These are phyloP conservation scores for Penicillium sp. DNA, from an alignment of 2,329 filamentous ascomycete species.

Conservation along the genomic window DNA sequence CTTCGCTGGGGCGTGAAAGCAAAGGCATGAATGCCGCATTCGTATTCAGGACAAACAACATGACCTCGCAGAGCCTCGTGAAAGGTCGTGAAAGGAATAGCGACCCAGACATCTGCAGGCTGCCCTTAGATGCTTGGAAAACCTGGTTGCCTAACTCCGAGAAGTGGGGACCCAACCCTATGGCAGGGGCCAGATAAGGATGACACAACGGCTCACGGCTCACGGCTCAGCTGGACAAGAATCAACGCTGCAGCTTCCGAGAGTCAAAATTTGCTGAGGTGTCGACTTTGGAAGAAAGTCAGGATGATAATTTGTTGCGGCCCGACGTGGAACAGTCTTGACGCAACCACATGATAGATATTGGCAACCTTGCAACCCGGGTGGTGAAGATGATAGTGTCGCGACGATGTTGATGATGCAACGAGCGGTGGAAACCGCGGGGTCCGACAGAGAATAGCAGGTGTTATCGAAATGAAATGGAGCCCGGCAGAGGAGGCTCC, in stretches of 20 bases:
- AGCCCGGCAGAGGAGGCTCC: conserved; percentile 23
- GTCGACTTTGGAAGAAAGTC: neutral
- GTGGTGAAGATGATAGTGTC: neutral
- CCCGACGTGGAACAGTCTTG: neutral
- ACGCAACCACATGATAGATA: conserved; percentile 1
- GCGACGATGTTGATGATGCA: conserved; percentile 4
- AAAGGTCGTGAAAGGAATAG: neutral
- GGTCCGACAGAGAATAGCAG: conserved; percentile 11
- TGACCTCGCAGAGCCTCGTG: conserved; percentile 2
- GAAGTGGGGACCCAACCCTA: conserved; percentile 6
- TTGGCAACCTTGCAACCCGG: neutral
- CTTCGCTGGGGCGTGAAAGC: neutral
- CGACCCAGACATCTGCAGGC: conserved; percentile 5
- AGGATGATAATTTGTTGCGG: neutral
- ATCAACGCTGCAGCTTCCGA: neutral
- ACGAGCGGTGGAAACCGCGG: conserved; percentile 29
- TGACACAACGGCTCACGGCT: conserved; percentile 1
- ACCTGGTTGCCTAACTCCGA: conserved; percentile 16
- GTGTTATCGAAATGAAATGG: neutral
- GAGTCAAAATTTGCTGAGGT: neutral
- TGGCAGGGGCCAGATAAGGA: neutral
- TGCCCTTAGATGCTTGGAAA: conserved; percentile 2
- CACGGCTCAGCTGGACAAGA: neutral
- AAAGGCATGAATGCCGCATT: neutral
- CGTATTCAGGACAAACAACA: conserved; percentile 9